These are phyloP conservation scores for Zygotorulaspora danielsina DNA, from an alignment of 805 yeast genomes.

Conservation along the genomic window DNA sequence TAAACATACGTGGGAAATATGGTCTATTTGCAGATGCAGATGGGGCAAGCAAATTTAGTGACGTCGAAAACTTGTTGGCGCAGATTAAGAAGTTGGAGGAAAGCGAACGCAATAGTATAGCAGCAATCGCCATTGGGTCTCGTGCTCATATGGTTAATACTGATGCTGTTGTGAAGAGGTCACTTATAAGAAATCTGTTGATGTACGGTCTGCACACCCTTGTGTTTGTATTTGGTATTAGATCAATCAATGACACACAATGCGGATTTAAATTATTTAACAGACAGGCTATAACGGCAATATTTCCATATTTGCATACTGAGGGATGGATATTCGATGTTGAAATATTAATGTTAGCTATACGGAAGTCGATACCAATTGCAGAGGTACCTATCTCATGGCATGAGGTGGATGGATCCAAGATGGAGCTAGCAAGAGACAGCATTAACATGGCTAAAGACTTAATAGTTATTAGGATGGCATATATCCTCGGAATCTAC, in stretches of 20 bases:
- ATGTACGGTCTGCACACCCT: slow-evolving; percentile 90
- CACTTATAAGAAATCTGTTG: slow-evolving; percentile 79
- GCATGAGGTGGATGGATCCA: slow-evolving; percentile 96
- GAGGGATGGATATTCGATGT: slow-evolving; percentile 99
- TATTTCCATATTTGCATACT: slow-evolving; percentile 89
- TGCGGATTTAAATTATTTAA: slow-evolving; percentile 96
- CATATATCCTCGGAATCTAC: slow-evolving; percentile 82
- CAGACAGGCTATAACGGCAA: slow-evolving; percentile 53
- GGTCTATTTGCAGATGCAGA: slow-evolving; percentile 95
- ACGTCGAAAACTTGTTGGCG: slow-evolving; percentile 49
- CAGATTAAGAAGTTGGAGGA: slow-evolving; percentile 37
- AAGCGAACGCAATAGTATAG: slow-evolving; percentile 20
- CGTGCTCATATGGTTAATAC: slow-evolving; percentile 96
- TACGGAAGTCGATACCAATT: slow-evolving; percentile 60
- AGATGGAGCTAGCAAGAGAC: slow-evolving; percentile 87
- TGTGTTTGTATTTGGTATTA: slow-evolving; percentile 83
- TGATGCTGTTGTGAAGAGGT: slow-evolving; percentile 93
- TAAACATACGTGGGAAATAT: slow-evolving; percentile 65
- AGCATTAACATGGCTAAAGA: slow-evolving; percentile 92
- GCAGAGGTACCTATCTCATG: slow-evolving; percentile 84
- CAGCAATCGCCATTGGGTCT: slow-evolving; percentile 81
- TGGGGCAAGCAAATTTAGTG: slow-evolving; percentile 84
- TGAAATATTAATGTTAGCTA: slow-evolving; percentile 78
- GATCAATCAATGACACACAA: slow-evolving; percentile 86
- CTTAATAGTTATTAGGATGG: slow-evolving; percentile 82